Evolutionary conservation across 306 rosid species (phyloP).

Genomic region (Hippophae gyantsensis): DNA sequence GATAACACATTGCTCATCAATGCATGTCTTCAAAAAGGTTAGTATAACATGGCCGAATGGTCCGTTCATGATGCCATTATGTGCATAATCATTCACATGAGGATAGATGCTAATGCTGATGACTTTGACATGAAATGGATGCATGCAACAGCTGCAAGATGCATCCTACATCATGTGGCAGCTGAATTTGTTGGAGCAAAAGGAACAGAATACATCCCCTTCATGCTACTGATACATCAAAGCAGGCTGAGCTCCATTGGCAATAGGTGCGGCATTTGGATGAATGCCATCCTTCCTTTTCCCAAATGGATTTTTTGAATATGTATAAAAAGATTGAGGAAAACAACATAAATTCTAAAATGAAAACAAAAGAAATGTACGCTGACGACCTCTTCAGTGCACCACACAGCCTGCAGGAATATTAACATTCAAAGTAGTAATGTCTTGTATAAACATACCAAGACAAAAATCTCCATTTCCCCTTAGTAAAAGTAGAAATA

Average conservation of each 20-base stretch:
- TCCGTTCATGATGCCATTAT: constrained; percentile 77
- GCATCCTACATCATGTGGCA: constrained; percentile 79
- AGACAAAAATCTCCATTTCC: too few species aligned
- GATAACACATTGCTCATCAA: constrained; percentile 46
- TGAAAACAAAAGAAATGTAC: constrained; percentile 1
- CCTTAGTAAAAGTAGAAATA: too few species aligned
- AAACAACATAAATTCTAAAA: constrained; percentile 16
- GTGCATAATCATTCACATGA: constrained; percentile 70
- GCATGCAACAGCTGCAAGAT: constrained; percentile 98
- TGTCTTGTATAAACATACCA: too few species aligned
- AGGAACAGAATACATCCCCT: constrained; percentile 96
- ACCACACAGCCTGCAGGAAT: too few species aligned
- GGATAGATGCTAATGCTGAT: constrained; percentile 82
- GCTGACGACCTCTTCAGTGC: too few species aligned
- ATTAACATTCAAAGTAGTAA: too few species aligned
- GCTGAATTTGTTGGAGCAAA: constrained; percentile 61
- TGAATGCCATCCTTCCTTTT: constrained; percentile 72
- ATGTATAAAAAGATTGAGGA: constrained; percentile 59
- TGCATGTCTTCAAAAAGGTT: constrained; percentile 54
- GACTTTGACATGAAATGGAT: constrained; percentile 92
- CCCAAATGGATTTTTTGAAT: constrained; percentile 93
- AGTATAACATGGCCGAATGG: constrained; percentile 67
- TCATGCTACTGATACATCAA: constrained; percentile 81
- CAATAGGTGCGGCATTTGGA: constrained; percentile 39
- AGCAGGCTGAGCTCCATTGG: constrained; percentile 63